Percentiles rank a stretch among this genome's conserved stretches.
Evolutionary conservation across 2,329 filamentous ascomycete genomes (phyloP).

Genomic region (Colletotrichum sp.): DNA sequence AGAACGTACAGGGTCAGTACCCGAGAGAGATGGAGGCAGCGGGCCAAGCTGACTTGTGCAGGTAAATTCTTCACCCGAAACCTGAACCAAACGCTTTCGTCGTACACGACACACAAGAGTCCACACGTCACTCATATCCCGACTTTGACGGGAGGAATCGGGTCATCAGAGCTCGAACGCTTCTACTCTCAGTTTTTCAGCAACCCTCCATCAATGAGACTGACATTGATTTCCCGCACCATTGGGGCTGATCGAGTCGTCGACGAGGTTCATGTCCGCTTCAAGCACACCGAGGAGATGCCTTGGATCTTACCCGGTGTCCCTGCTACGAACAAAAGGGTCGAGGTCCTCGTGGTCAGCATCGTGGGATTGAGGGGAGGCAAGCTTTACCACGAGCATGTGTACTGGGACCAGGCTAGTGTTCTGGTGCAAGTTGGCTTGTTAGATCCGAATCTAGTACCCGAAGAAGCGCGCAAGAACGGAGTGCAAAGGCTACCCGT

Average conservation of each 20-base stretch:
- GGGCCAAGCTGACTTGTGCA: constrained; percentile 20
- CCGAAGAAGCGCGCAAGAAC: constrained; percentile 34
- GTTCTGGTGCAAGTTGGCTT: constrained; percentile 65
- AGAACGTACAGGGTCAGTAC: constrained; percentile 63
- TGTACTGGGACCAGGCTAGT: constrained; percentile 69
- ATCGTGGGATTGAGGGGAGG: constrained; percentile 66
- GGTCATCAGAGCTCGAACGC: constrained; percentile 58
- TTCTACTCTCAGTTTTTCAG: constrained; percentile 72
- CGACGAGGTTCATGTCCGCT: constrained; percentile 64
- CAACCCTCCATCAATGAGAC: constrained; percentile 63
- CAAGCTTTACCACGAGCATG: constrained; percentile 66
- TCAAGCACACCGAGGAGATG: constrained; percentile 62
- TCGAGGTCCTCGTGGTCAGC: constrained; percentile 63
- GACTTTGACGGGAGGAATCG: constrained; percentile 68
- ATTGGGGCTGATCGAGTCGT: constrained; percentile 69
- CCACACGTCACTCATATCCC: constrained; percentile 75
- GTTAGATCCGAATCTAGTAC: constrained; percentile 46
- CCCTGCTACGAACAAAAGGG: constrained; percentile 54
- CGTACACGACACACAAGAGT: constrained; percentile 62
- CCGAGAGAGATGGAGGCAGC: fast-evolving
- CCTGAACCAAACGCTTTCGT: constrained; percentile 65
- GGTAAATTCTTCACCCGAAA: constrained; percentile 62
- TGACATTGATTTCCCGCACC: constrained; percentile 69
- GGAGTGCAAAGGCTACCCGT: constrained; percentile 43
- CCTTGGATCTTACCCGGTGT: constrained; percentile 68